Evolutionary conservation across 2,329 filamentous ascomycete genomes (phyloP), one percentile per base, ranked within the genome.

Genomic region (Penicillium sp.): DNA sequence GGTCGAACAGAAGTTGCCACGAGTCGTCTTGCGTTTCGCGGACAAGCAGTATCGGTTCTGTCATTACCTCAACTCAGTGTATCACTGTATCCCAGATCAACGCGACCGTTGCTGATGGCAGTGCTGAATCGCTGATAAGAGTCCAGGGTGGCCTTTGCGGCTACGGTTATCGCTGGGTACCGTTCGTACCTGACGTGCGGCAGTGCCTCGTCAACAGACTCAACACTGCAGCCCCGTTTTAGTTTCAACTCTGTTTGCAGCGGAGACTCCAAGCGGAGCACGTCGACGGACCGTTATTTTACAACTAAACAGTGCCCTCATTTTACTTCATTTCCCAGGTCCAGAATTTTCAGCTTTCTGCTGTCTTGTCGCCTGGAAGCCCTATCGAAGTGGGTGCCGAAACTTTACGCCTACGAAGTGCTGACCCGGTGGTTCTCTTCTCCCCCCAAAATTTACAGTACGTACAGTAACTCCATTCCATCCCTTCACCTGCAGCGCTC

Each of bases 401-500:
- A 37, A 37, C 47, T 22, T 50, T 24, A 7, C 44, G 31, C 31
- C 6, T 31, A 2, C 31, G 10, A 31, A 31, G 7, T 33, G 27
- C 27, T 6, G 16, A 61, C 56, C 56, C n/a, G 37, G 52, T 41
- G 39, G 35, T 52, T 52, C 50, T 39, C 19, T 16, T 4, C 46
- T 56, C 22, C 53, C 36, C 55, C 33, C 54, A 44, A 50, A 19
- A 36, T 37, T 51, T 60, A 57, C 36, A 61, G 64, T 66, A 66
- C 60, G 61, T 64, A 57, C 22, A 22, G 22, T 22, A 22, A 22
- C 54, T 58, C 51, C 62, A 63, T 60, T 66, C 59, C 62, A 65
- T 62, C 64, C 61, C 60, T 66, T 58, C 57, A 46, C 60, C 61
- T 59, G 16, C 18, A 22, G 10, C 35, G 49, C 22, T 61, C 51